Evolutionary conservation across 106 monocot genomes (phyloP), one percentile per base, ranked within the genome.

Genomic region (Phalaenopsis aphrodite): DNA sequence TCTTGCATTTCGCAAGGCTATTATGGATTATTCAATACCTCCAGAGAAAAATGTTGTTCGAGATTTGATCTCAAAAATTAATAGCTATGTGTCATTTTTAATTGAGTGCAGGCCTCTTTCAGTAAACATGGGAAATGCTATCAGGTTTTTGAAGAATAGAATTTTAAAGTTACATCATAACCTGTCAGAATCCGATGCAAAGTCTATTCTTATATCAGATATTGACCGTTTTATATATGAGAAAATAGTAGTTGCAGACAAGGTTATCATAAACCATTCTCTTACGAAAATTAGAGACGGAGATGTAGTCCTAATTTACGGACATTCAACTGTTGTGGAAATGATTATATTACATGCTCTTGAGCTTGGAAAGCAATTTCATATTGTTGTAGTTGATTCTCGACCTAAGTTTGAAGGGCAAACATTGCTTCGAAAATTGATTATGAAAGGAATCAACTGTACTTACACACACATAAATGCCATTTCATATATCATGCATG

Each of bases 91-190:
- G 3, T 99, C 98, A 78, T 99, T 91, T 86, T 83, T 99, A 76
- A 93, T 89, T 77, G 93, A 93, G 73, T 99, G 98, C 79, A 89
- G 98, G 55, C 98, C 98, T 21, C 94, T 95, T 68, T 99, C 94
- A 38, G 86, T 95, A 36, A 94, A 92, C 88, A 94, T 99, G 98
- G 98, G 98, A 76, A 99, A 97, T 85, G 98, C 93, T 82, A 93
- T 99, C 64, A 90, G 84, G 75, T 99, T 99, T 80, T 78, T 99
- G 71, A 99, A 99, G 79, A 91, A 80, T 80, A 84, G 93, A 19
- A 95, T 99, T 79, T 86, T 87, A 30, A 93, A 88, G 46, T 85
- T 94, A 79, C 84, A 88, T 17, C 77, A 86, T 64, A 89, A 80
- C 8, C 72, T 99, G 56, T 82, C 98, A 79, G 94, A 94, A 48